A percentile compares a stretch with the other conserved stretches of the same genome.
Conservation (phyloP, 768 basidiomycete species). For the Suillus subalutaceus region DNA sequence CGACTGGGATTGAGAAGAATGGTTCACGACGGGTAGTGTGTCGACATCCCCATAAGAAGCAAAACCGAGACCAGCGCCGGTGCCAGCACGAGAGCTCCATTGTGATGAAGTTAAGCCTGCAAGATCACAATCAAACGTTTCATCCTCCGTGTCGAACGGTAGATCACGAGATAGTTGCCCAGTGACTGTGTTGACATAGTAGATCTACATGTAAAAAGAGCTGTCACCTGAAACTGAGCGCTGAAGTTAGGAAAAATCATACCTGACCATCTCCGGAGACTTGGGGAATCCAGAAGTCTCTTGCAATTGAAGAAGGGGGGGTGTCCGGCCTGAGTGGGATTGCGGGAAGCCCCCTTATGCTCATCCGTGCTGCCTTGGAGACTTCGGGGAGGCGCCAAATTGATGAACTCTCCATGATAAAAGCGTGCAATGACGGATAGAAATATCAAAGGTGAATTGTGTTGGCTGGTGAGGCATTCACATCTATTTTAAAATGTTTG, state of each 20-base stretch:
- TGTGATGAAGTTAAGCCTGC: conserved; percentile 53
- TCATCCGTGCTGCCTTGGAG: conserved; percentile 17
- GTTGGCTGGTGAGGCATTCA: not conserved
- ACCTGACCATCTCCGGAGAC: conserved; percentile 84
- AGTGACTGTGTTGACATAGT: conserved; percentile 88
- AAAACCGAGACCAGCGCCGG: conserved; percentile 50
- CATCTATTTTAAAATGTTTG: not conserved
- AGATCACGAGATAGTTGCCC: conserved; percentile 80
- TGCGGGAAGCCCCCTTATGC: conserved; percentile 34
- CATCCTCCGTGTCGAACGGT: conserved; percentile 66
- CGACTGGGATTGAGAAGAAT: not conserved
- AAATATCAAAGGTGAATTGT: not conserved
- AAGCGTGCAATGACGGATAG: conserved; percentile 3
- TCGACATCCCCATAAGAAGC: conserved; percentile 22
- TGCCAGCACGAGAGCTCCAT: conserved; percentile 52
- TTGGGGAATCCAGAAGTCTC: conserved; percentile 91
- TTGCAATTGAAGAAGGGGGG: conserved; percentile 36
- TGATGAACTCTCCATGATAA: conserved; percentile 25
- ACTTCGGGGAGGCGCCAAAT: conserved; percentile 12
- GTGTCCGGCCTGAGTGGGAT: conserved; percentile 19
- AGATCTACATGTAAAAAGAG: conserved; percentile 59
- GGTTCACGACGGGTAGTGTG: conserved; percentile 11
- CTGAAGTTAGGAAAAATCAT: conserved; percentile 23
- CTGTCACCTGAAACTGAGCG: conserved; percentile 7
- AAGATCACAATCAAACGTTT: conserved; percentile 59